Evolutionary conservation across 176 grass and related monocot genomes (phyloP).

Genomic region (Musa schizocarpa): DNA sequence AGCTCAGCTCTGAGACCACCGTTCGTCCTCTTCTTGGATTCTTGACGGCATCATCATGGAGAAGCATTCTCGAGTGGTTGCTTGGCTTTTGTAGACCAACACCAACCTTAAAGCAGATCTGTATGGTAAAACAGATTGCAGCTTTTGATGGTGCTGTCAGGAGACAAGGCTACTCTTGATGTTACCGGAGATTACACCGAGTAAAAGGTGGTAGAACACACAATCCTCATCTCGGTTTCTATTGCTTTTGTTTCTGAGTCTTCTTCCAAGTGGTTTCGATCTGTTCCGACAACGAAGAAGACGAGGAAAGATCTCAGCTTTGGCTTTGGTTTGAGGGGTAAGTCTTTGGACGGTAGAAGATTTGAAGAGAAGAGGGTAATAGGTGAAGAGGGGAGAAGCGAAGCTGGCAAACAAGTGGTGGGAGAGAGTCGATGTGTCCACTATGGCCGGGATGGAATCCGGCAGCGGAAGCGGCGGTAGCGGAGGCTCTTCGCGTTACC

Average conservation of each 20-base stretch:
- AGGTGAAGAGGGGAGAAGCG: neutral
- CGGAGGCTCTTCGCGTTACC: conserved; percentile 38
- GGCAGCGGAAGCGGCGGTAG: neutral
- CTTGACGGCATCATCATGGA: no score
- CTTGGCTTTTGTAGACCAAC: no score
- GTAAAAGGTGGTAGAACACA: no score
- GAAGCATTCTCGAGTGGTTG: no score
- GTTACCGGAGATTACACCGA: neutral
- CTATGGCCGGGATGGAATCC: conserved; percentile 13
- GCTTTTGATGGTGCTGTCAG: conserved; percentile 1
- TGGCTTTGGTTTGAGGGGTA: neutral
- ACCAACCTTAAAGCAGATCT: neutral
- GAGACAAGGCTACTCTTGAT: neutral
- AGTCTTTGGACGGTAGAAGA: neutral
- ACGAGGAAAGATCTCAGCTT: neutral
- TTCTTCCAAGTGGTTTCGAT: no score
- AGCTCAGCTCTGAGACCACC: no score
- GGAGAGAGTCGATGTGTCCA: conserved; percentile 18
- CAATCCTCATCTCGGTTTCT: no score
- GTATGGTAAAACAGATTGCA: neutral
- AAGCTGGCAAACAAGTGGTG: conserved; percentile 27
- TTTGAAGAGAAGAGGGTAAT: neutral
- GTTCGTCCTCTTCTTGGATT: no score
- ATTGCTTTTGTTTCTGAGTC: no score
- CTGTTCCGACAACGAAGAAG: neutral